phyloP scores from a whole-genome alignment of 805 yeast genomes.

The Starmerella kuoi region DNA sequence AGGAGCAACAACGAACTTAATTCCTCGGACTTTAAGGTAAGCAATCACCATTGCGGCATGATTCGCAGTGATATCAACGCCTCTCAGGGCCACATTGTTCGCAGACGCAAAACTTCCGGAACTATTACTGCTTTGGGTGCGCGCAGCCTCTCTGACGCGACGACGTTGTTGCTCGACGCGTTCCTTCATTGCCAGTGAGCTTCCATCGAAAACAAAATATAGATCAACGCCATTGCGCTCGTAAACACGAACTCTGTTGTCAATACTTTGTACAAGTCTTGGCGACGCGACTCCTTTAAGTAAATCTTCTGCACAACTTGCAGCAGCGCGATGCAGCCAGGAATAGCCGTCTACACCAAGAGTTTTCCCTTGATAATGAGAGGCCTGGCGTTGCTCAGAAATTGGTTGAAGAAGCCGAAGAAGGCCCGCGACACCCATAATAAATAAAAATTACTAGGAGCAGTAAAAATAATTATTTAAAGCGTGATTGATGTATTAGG shows the following conservation, averaged over 20 bases:
- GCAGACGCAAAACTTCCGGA: not conserved
- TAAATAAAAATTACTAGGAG: too few relatives aligned
- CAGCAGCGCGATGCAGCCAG: conserved; percentile 85
- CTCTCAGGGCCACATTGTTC: conserved; percentile 22
- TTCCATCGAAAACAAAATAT: conserved; percentile 89
- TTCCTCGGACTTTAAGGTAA: conserved; percentile 39
- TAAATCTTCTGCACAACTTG: conserved; percentile 72
- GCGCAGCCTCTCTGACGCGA: conserved; percentile 43
- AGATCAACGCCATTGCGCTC: conserved; percentile 60
- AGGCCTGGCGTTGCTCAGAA: conserved; percentile 47
- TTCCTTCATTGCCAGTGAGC: conserved; percentile 63
- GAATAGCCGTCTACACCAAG: conserved; percentile 93
- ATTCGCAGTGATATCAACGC: conserved; percentile 76
- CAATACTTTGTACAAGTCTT: conserved; percentile 47
- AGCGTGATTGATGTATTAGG: too few relatives aligned
- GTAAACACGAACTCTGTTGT: conserved; percentile 55
- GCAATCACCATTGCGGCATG: conserved; percentile 81
- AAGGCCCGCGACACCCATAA: conserved; percentile 72
- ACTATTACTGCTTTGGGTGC: conserved; percentile 1
- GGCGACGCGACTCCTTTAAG: conserved; percentile 57
- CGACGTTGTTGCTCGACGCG: conserved; percentile 59
- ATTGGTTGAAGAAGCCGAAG: conserved; percentile 68
- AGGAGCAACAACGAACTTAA: conserved; percentile 84
- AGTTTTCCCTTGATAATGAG: conserved; percentile 55
- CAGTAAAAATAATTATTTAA: too few relatives aligned